Base-by-base conservation (phyloP, 257 asterid genomes). In the Salvia hispanica region DNA sequence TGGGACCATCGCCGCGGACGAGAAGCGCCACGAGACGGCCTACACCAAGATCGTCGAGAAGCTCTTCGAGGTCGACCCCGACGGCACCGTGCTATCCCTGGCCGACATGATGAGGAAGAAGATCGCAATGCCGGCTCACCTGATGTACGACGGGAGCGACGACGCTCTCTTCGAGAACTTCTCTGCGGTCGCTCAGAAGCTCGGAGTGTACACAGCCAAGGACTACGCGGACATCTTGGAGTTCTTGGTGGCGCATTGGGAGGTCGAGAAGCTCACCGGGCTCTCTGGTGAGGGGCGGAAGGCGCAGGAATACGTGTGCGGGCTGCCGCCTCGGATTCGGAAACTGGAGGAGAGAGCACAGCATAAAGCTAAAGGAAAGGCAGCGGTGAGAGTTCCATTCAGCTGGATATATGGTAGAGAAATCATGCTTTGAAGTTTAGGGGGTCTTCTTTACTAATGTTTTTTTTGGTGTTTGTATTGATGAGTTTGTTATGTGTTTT, bases 11-110 rank as follows among this genome's bases (percentile, higher is more conserved):
- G 94, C 95, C 2, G 85, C 90, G 34, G 95, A 89, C 13, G 96
- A 89, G 85, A 89, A 86, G 68, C 91, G 96, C 34, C 96, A 89
- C 11, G 92, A 89, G 76, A 83, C 88, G 9, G 96, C 96, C 18
- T 88, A 88, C 46, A 84, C 91, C 73, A 88, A 84, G 77, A 86
- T 88, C 6, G 72, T 82, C 0, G 94, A 86, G 74, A 86, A 89
- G 88, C 88, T 89, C 46, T 89, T 89, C n/a, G 91, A 86, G 64
- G 72, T 84, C 52, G 96, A 89, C 51, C 94, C 96, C 0, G 82
- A 88, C 48, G 79, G 76, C 81, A 81, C 96, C 0, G 72, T 86
- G n/a, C 12, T 78, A 64, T 70, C 70, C 11, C 91, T 88, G 7
- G 88, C 87, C 4, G 85, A 88, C 77, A 88, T 88, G 95, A 88